Conservation (phyloP, 202 grass and related monocot genomes). For the Panicum virgatum region DNA sequence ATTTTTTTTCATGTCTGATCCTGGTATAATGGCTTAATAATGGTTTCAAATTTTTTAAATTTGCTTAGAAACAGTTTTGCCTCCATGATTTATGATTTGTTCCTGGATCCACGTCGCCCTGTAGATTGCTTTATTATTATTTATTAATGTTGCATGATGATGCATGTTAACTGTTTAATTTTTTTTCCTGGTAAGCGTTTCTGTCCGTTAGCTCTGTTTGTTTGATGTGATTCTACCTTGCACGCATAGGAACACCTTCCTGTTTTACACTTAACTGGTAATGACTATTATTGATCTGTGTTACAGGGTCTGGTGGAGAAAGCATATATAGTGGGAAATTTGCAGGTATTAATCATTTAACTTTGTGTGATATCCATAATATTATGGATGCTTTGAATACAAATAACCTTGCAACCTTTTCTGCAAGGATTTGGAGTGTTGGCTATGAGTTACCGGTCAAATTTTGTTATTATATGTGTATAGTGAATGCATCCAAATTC, state of each 20-base stretch:
- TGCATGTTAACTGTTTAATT: not conserved
- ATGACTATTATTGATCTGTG: constrained; percentile 37
- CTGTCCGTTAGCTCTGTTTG: not conserved
- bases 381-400: not conserved
- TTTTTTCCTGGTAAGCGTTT: constrained; percentile 8
- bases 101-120: not conserved
- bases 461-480: not conserved
- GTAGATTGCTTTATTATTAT: not conserved
- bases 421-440: constrained; percentile 6
- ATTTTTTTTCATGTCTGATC: not conserved
- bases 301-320: constrained; percentile 90
- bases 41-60: not conserved
- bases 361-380: constrained; percentile 17
- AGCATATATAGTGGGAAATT: constrained; percentile 86
- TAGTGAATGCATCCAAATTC: not conserved
- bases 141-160: not conserved
- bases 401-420: not conserved
- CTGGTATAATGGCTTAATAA: not conserved
- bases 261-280: constrained; percentile 1
- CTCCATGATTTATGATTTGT: not conserved
- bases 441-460: not conserved
- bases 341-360: constrained; percentile 66
- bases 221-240: constrained; percentile 25
- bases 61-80: not conserved
- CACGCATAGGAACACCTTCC: not conserved